Base-by-base conservation (phyloP, 306 rosid species). In the Parietaria judaica region DNA sequence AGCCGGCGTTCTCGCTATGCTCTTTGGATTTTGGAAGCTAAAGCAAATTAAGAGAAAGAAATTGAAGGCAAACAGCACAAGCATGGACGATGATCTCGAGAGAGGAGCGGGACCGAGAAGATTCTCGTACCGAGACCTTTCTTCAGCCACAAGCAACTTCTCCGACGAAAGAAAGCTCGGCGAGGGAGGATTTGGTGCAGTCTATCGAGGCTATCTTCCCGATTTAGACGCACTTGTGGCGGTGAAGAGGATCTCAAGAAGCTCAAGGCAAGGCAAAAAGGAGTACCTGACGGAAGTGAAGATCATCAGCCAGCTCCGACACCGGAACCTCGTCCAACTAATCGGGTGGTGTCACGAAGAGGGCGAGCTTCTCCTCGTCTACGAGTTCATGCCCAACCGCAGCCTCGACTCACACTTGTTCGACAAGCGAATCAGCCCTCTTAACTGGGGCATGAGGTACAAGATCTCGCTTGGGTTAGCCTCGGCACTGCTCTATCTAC, bases 181-280 rank as follows among this genome's bases (percentile, higher is more conserved):
- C 0, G 64, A 66, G 17, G 83, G 83, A 9, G 81, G 83, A 6
- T 81, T 81, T 72, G 83, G 86, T 8, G 70, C 60, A 3, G 81
- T 81, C 13, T 78, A 75, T 34, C 68, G 51, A 63, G 86, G 86
- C 6, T 68, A 54, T 12, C 15, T 78, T 5, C 57, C 50, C 34
- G 64, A 69, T 7, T 14, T 56, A 14, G 53, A 49, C 10, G 53
- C 53, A 1, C 15, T 10, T 3, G 78, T 74, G 45, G 86, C 83
- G 11, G 67, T 81, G 8, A 81, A 81, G 71, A 74, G 64, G 54
- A 45, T 68, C 12, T 77, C 80, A 43, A 61, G 58, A 34, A 13
- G 57, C 37, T 77, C 78, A 0, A 68, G 7, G 7, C 83, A 81
- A 41, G 86, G 76, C 10, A 56, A 46, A 55, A 62, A 67, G 23